Percentiles rank a stretch among this genome's conserved stretches.
Evolutionary conservation across 352 stramenopile genomes (phyloP).

Genomic region (Phytophthora constricta): DNA sequence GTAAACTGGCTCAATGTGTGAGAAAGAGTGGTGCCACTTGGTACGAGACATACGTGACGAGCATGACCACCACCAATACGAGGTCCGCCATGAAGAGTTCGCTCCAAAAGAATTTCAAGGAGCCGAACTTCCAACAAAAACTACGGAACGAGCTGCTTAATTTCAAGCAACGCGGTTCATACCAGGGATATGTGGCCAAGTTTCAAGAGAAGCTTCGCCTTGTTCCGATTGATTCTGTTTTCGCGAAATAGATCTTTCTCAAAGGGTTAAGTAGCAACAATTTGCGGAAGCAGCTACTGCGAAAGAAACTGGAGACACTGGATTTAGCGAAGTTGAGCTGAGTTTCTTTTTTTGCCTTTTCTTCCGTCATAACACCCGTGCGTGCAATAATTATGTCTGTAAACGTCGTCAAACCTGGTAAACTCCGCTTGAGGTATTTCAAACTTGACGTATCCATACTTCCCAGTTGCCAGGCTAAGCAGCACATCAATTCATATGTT

Average conservation of each 20-base stretch:
- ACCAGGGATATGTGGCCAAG: constrained; percentile 8
- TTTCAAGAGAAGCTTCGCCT: constrained; percentile 15
- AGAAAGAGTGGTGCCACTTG: constrained; percentile 10
- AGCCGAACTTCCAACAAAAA: constrained; percentile 15
- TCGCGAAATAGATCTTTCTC: constrained; percentile 11
- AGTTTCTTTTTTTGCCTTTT: too few species aligned
- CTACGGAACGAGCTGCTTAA: constrained; percentile 11
- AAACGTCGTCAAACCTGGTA: too few species aligned
- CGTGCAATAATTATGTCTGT: too few species aligned
- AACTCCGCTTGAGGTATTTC: too few species aligned
- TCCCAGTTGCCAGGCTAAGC: too few species aligned
- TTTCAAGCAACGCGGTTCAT: constrained; percentile 17
- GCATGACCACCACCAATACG: background rate
- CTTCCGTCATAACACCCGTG: too few species aligned
- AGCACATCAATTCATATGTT: too few species aligned
- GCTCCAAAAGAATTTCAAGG: constrained; percentile 13
- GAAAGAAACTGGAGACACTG: constrained; percentile 12
- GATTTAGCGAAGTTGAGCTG: constrained; percentile 13
- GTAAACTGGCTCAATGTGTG: constrained; percentile 11
- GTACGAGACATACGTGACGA: constrained; percentile 10
- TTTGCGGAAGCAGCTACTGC: constrained; percentile 10
- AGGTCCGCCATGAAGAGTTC: constrained; percentile 11
- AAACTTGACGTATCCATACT: too few species aligned
- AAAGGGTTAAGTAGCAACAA: constrained; percentile 7
- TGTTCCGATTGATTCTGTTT: constrained; percentile 11